Evolutionary conservation across 148 eudicot genomes (phyloP), one percentile per base, ranked within the genome.

Genomic region (Rhododendron williamsianum): DNA sequence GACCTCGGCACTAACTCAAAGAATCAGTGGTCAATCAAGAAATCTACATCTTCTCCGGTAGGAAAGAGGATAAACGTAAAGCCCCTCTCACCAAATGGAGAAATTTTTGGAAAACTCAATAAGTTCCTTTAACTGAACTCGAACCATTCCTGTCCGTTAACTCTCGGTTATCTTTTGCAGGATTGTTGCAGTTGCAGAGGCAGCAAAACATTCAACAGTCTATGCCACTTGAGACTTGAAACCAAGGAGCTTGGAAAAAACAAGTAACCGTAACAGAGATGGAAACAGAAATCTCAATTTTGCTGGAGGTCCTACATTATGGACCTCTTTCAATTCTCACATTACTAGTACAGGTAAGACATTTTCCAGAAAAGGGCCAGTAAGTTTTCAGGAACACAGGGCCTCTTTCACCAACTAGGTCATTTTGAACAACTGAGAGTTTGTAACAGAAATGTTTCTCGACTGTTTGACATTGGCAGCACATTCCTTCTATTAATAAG

Each of bases 111-210:
- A 7, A 41, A 41, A 4, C 43, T 41, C 43, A 41, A 41, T 41
- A 41, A 41, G 43, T 41, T 41, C 43, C 43, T 41, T 41, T 5
- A 41, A 41, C 43, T 41, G 43, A 41, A 41, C 43, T 41, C 6
- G 43, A 5, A 41, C 10, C 49, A 46, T 46, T 46, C 49, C 48
- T 8, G 49, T 46, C 49, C 2, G 2, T 46, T 46, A 46, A 84
- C 90, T 90, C 45, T 89, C 87, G 0, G 78, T 97, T 33, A 93
- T 95, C 85, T 88, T 88, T 97, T 86, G 95, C 95, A 80, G 96
- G 96, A 92, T 86, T 93, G 87, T 45, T 86, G 92, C 89, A 58
- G 86, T 46, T 87, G 91, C 89, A 60, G 95, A 91, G 86, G 91
- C 93, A 54, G 88, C 87, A n/a, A 82, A 90, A 51, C 95, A 96